phyloP scores from a whole-genome alignment of 768 basidiomycete species.

The Collybiopsis confluens region DNA sequence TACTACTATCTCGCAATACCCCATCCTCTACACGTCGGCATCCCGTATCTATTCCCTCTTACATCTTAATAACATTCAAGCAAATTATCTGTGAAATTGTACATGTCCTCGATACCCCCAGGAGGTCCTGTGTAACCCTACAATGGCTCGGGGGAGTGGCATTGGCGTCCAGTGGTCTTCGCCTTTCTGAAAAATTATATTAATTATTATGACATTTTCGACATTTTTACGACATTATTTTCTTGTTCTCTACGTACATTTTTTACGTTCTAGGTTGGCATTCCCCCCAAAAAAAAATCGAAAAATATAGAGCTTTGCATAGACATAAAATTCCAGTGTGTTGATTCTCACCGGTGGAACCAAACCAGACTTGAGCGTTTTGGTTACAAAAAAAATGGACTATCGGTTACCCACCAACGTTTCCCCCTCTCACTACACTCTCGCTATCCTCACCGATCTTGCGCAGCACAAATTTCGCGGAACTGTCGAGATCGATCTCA shows the following conservation, averaged over 20 bases:
- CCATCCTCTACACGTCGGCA: conserved; percentile 6
- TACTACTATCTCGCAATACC: conserved; percentile 4
- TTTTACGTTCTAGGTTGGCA: no score
- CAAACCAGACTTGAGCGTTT: no score
- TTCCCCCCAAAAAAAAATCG: no score
- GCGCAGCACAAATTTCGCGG: conserved; percentile 74
- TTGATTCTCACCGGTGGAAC: no score
- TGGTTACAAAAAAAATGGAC: no score
- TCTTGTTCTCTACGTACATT: not conserved
- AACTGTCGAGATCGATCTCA: conserved; percentile 68
- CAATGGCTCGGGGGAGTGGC: not conserved
- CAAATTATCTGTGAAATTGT: conserved; percentile 5
- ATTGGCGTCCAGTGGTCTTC: not conserved
- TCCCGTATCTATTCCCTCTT: conserved; percentile 2
- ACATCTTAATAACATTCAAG: conserved; percentile 6
- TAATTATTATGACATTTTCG: not conserved
- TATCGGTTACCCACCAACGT: conserved; percentile 67
- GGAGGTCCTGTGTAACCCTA: not conserved
- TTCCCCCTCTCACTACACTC: conserved; percentile 72
- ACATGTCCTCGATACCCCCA: conserved; percentile 6
- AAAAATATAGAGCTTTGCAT: no score
- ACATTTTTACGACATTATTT: not conserved
- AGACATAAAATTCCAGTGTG: no score
- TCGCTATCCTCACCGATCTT: conserved; percentile 80
- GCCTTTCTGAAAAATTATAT: not conserved